Conservation (phyloP, 1,139 yeast genomes). For the Kodamaea suecica region DNA sequence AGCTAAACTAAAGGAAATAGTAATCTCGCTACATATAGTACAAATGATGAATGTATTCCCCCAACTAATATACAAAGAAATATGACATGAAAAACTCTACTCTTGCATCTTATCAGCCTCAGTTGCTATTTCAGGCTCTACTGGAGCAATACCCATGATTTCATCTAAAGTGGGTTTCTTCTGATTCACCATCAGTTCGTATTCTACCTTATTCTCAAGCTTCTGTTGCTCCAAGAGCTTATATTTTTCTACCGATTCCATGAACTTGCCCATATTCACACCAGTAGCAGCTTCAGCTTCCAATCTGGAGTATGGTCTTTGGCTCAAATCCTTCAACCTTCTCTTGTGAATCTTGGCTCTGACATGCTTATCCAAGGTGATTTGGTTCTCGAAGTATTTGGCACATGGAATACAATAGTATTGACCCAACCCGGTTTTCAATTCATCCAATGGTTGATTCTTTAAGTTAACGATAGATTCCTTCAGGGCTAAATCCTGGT, state of each 20-base stretch:
- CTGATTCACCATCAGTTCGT: conserved; percentile 33
- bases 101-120: conserved; percentile 8
- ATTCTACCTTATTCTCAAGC: conserved; percentile 37
- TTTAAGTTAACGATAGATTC: conserved; percentile 62
- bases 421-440: conserved; percentile 91
- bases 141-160: conserved; percentile 34
- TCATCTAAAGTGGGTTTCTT: conserved; percentile 43
- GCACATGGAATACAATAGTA: conserved; percentile 94
- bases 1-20: too few relatives aligned
- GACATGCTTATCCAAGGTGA: conserved; percentile 68
- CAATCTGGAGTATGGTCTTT: conserved; percentile 78
- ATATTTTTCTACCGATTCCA: conserved; percentile 58
- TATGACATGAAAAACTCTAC: conserved; percentile 2
- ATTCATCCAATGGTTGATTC: conserved; percentile 85
- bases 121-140: conserved; percentile 12
- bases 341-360: conserved; percentile 81
- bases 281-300: conserved; percentile 95
- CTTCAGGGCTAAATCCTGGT: conserved; percentile 65
- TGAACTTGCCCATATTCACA: conserved; percentile 61
- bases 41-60: conserved; percentile 3
- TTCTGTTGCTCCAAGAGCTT: conserved; percentile 41
- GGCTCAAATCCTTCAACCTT: conserved; percentile 70
- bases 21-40: background rate
- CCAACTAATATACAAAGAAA: conserved; percentile 3
- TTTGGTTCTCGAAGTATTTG: conserved; percentile 79